Evolutionary conservation across 768 basidiomycete species (phyloP).

Genomic region (Baorangia bicolor): DNA sequence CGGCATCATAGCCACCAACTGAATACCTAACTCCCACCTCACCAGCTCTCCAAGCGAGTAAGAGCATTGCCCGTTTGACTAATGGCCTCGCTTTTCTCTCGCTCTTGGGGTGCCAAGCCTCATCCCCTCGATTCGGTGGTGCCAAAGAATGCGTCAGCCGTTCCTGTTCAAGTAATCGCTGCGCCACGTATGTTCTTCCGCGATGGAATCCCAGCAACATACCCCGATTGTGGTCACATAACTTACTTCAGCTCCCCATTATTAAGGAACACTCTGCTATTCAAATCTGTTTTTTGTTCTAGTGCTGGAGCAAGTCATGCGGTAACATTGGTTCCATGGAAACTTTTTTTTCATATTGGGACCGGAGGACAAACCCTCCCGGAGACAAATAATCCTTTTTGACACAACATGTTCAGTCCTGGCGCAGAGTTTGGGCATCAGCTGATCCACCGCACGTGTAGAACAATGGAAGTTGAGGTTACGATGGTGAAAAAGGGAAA

Average conservation of each 20-base stretch:
- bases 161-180: slow-evolving; percentile 21
- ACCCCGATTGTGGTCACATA: slow-evolving; percentile 25
- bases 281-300: slow-evolving; percentile 27
- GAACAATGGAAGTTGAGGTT: slow-evolving; percentile 32
- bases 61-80: slow-evolving; percentile 34
- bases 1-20: slow-evolving; percentile 28
- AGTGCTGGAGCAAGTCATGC: slow-evolving; percentile 22
- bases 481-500: slow-evolving; percentile 26
- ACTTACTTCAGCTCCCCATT: slow-evolving; percentile 22
- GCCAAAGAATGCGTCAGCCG: slow-evolving; percentile 12
- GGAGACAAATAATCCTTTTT: slow-evolving; percentile 25
- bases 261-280: slow-evolving; percentile 33
- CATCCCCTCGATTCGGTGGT: slow-evolving; percentile 18
- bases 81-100: slow-evolving; percentile 24
- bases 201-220: slow-evolving; percentile 27
- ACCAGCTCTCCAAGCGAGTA: slow-evolving; percentile 20
- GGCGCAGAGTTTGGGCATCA: slow-evolving; percentile 21
- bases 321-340: slow-evolving; percentile 21
- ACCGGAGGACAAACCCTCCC: slow-evolving; percentile 24
- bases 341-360: slow-evolving; percentile 31
- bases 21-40: slow-evolving; percentile 17
- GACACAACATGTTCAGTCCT: slow-evolving; percentile 19
- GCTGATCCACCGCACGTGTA: slow-evolving; percentile 31
- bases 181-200: slow-evolving; percentile 29
- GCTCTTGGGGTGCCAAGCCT: slow-evolving; percentile 23